These are phyloP conservation scores for Thelephora aurantiotincta DNA, from an alignment of 768 basidiomycete genomes.

Conservation along the genomic window DNA sequence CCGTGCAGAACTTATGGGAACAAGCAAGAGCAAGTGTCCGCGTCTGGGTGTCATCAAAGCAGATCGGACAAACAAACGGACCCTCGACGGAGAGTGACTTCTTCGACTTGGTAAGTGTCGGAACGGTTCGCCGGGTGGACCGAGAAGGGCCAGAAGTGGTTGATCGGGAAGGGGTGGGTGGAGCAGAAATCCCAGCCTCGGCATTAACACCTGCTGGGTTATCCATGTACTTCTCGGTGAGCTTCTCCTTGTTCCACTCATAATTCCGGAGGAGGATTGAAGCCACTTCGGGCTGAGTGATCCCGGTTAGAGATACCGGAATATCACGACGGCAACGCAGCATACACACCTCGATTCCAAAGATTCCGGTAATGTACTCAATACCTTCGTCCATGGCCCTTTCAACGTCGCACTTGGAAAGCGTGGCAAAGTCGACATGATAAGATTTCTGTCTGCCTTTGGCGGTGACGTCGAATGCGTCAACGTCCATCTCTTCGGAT, in stretches of 20 bases:
- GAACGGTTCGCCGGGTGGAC: constrained; percentile 12
- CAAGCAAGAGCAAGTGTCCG: constrained; percentile 64
- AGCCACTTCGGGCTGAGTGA: constrained; percentile 46
- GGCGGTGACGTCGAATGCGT: constrained; percentile 38
- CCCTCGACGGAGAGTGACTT: constrained; percentile 16
- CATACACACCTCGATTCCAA: constrained; percentile 63
- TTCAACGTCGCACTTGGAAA: constrained; percentile 62
- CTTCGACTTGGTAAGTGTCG: constrained; percentile 9
- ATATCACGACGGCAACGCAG: not conserved
- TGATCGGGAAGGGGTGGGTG: constrained; percentile 24
- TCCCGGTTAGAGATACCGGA: constrained; percentile 1
- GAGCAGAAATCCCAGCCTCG: constrained; percentile 56
- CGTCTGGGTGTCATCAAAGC: constrained; percentile 52
- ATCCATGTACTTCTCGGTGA: constrained; percentile 97
- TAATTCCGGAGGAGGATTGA: constrained; percentile 68
- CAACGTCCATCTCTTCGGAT: constrained; percentile 56
- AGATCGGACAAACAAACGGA: constrained; percentile 84
- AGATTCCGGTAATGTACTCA: constrained; percentile 77
- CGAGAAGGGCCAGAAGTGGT: constrained; percentile 14
- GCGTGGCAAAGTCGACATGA: constrained; percentile 74
- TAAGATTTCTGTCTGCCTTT: constrained; percentile 57
- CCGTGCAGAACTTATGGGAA: constrained; percentile 71
- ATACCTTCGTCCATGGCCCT: constrained; percentile 65
- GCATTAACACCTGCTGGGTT: constrained; percentile 58
- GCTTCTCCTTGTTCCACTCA: constrained; percentile 91